Percentiles rank a stretch among this genome's conserved stretches.
Evolutionary conservation across 257 asterid species (phyloP).

Genomic region (Salvia hispanica): DNA sequence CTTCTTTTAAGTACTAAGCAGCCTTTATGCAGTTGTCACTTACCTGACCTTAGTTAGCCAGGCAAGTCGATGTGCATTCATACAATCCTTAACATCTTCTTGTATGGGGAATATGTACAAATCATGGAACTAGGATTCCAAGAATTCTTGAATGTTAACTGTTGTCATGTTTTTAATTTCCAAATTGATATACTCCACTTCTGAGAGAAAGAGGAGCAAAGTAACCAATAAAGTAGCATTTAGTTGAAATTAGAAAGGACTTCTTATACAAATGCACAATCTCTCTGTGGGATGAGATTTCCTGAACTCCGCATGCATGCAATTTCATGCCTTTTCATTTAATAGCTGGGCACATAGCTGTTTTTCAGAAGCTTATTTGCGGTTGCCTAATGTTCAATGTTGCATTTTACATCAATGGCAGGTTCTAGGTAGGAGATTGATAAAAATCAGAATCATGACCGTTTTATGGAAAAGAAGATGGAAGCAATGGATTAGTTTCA

Average conservation of each 20-base stretch:
- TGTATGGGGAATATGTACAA: not conserved
- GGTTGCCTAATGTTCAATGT: slow-evolving; percentile 3
- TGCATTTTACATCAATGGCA: slow-evolving; percentile 27
- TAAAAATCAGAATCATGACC: slow-evolving; percentile 23
- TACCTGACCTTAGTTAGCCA: not conserved
- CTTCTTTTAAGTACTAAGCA: not conserved
- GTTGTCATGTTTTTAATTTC: not conserved
- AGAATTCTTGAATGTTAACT: not conserved
- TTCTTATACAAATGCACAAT: not conserved
- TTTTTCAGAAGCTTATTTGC: not conserved
- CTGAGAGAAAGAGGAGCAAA: not conserved
- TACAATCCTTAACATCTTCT: not conserved
- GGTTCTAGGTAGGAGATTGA: slow-evolving; percentile 39
- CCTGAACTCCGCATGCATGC: not conserved
- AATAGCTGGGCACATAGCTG: not conserved
- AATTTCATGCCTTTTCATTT: not conserved
- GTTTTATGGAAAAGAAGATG: slow-evolving; percentile 8
- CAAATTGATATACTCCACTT: not conserved
- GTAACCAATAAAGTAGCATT: not conserved
- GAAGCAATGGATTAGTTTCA: slow-evolving; percentile 6
- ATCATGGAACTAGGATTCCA: not conserved
- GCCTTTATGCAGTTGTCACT: not conserved
- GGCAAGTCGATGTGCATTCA: not conserved
- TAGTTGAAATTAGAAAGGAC: not conserved
- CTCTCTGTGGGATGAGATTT: not conserved